A percentile compares a stretch with the other conserved stretches of the same genome.
Evolutionary conservation across 306 rosid species (phyloP).

Genomic region (Quercus mongolica): DNA sequence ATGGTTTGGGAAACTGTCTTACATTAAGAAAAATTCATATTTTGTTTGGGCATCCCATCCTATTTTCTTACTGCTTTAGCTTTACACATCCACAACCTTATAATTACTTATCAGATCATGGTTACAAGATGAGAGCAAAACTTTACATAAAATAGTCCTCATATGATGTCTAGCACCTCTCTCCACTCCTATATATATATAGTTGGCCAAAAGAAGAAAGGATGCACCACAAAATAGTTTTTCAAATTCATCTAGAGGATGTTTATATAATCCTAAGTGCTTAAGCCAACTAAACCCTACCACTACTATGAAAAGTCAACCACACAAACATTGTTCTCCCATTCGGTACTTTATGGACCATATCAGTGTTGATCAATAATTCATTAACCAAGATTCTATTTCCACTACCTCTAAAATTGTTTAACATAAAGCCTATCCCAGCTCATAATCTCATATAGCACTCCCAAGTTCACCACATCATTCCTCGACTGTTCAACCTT

Average conservation of each 20-base stretch:
- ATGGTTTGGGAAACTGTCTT: not conserved
- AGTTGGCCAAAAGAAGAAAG: not conserved
- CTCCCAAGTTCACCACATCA: not conserved
- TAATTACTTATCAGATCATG: not conserved
- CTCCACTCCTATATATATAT: not conserved
- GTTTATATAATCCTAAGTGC: not conserved
- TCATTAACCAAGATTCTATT: not conserved
- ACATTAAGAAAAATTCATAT: not conserved
- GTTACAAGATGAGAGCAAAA: not conserved
- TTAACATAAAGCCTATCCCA: not conserved
- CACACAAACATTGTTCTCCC: not conserved
- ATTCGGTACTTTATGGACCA: not conserved
- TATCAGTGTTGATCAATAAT: not conserved
- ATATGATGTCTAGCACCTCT: not conserved
- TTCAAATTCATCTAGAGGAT: not conserved
- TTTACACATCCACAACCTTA: not conserved
- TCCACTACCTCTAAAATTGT: not conserved
- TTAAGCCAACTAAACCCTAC: not conserved
- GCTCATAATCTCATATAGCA: not conserved
- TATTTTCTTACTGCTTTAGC: not conserved
- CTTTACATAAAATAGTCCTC: not conserved
- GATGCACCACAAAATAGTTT: not conserved
- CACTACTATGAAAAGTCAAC: not conserved
- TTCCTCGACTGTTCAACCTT: not conserved
- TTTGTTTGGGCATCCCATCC: not conserved